Evolutionary conservation across 2,329 filamentous ascomycete genomes (phyloP).

Genomic region (Alternaria panax): DNA sequence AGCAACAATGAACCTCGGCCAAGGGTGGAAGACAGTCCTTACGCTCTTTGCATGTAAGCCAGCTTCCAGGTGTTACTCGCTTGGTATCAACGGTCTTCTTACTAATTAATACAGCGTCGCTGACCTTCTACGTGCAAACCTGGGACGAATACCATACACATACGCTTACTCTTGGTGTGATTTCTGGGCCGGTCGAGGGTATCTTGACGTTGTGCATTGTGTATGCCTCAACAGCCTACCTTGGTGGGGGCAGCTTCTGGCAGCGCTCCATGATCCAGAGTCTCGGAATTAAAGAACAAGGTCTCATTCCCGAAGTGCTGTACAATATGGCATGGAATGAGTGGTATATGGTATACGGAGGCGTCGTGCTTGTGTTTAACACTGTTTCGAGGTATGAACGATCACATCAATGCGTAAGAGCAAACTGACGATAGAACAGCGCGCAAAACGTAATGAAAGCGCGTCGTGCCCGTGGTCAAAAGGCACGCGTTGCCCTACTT

Average conservation of each 20-base stretch:
- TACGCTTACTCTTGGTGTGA: slow-evolving; percentile 86
- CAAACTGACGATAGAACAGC: slow-evolving; percentile 50
- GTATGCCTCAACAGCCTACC: slow-evolving; percentile 81
- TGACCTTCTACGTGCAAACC: slow-evolving; percentile 98
- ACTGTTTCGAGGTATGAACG: slow-evolving; percentile 69
- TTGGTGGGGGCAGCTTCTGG: slow-evolving; percentile 94
- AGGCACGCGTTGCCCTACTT: slow-evolving; percentile 75
- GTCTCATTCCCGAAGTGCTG: slow-evolving; percentile 71
- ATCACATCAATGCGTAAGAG: not conserved
- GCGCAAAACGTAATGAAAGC: slow-evolving; percentile 84
- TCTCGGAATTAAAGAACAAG: slow-evolving; percentile 69
- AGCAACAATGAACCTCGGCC: slow-evolving; percentile 89
- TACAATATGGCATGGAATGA: slow-evolving; percentile 88
- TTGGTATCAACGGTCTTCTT: not conserved
- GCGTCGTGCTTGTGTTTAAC: slow-evolving; percentile 82
- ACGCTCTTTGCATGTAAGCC: slow-evolving; percentile 78
- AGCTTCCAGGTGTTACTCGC: not conserved
- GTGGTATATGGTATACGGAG: slow-evolving; percentile 90
- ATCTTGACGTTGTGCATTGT: slow-evolving; percentile 83
- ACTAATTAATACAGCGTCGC: slow-evolving; percentile 63
- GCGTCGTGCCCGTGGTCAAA: slow-evolving; percentile 75
- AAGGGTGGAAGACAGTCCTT: slow-evolving; percentile 87
- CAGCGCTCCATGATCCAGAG: slow-evolving; percentile 78
- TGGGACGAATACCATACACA: slow-evolving; percentile 99
- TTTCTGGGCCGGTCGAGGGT: slow-evolving; percentile 95